phyloP scores from a whole-genome alignment of 768 basidiomycete genomes.

The Rossbeevera mucosa region DNA sequence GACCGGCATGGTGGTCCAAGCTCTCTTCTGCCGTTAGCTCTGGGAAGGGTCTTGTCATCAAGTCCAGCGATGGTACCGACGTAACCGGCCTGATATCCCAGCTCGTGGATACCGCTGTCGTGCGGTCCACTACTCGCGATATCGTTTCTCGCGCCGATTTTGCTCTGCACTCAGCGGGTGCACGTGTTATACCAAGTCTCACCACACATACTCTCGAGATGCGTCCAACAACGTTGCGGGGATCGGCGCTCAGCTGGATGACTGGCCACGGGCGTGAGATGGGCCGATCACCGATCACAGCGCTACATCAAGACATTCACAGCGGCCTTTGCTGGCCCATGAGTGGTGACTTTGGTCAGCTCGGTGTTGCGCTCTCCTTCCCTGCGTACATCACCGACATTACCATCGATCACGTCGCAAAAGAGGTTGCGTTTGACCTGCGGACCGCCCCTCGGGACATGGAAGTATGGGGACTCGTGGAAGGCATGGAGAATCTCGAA shows the following conservation, averaged over 20 bases:
- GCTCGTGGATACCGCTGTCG: slow-evolving; percentile 74
- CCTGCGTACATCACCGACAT: slow-evolving; percentile 57
- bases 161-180: slow-evolving; percentile 82
- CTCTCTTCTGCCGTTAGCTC: slow-evolving; percentile 43
- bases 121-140: slow-evolving; percentile 65
- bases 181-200: slow-evolving; percentile 70
- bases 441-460: slow-evolving; percentile 78
- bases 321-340: slow-evolving; percentile 96
- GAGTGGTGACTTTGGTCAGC: slow-evolving; percentile 66
- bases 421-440: slow-evolving; percentile 77
- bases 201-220: slow-evolving; percentile 79
- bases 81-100: slow-evolving; percentile 63
- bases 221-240: slow-evolving; percentile 45
- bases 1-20: slow-evolving; percentile 71
- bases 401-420: slow-evolving; percentile 84
- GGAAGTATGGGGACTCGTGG: slow-evolving; percentile 89
- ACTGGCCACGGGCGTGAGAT: slow-evolving; percentile 58
- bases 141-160: slow-evolving; percentile 78
- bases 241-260: slow-evolving; percentile 49
- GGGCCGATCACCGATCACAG: slow-evolving; percentile 81
- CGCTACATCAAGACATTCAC: slow-evolving; percentile 79
- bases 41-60: slow-evolving; percentile 55
- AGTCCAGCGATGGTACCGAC: slow-evolving; percentile 71
- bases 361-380: slow-evolving; percentile 75
- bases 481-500: slow-evolving; percentile 65